phyloP scores from a whole-genome alignment of 2,329 filamentous ascomycete species.

The Rhynchosporium agropyri region DNA sequence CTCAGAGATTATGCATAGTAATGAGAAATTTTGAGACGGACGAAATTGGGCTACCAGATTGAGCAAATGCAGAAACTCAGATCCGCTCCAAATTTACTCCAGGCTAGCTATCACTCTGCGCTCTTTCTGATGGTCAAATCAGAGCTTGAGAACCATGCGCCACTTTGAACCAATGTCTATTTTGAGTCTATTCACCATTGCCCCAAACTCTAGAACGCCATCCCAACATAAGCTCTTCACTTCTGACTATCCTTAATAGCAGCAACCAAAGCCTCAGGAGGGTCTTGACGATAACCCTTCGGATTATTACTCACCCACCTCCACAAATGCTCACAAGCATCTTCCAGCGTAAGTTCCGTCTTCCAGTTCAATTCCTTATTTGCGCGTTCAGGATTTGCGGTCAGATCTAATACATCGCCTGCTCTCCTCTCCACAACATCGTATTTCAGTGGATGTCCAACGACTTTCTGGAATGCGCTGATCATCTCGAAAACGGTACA shows the following conservation, averaged over 20 bases:
- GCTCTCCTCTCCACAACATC: slow-evolving; percentile 79
- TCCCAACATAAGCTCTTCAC: not conserved
- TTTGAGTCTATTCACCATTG: slow-evolving; percentile 12
- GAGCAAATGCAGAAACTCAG: too few species aligned
- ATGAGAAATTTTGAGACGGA: too few species aligned
- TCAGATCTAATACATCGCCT: slow-evolving; percentile 93
- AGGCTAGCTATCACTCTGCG: too few species aligned
- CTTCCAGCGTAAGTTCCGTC: slow-evolving; percentile 85
- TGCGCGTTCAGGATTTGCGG: slow-evolving; percentile 84
- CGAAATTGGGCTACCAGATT: too few species aligned
- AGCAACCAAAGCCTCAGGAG: slow-evolving; percentile 80
- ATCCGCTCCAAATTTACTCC: too few species aligned
- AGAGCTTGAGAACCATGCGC: not conserved
- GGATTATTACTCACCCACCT: slow-evolving; percentile 97
- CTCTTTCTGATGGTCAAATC: too few species aligned
- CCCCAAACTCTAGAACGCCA: not conserved
- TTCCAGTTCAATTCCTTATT: slow-evolving; percentile 92
- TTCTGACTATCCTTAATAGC: slow-evolving; percentile 51
- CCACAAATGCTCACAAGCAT: slow-evolving; percentile 94
- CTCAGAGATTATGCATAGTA: too few species aligned
- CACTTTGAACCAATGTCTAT: not conserved
- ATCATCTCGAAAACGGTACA: slow-evolving; percentile 98
- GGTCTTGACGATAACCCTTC: slow-evolving; percentile 87
- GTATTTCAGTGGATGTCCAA: slow-evolving; percentile 84
- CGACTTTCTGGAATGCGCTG: slow-evolving; percentile 86